These are phyloP conservation scores for Thalassiosira gravida DNA, from an alignment of 352 stramenopile genomes.

Conservation along the genomic window DNA sequence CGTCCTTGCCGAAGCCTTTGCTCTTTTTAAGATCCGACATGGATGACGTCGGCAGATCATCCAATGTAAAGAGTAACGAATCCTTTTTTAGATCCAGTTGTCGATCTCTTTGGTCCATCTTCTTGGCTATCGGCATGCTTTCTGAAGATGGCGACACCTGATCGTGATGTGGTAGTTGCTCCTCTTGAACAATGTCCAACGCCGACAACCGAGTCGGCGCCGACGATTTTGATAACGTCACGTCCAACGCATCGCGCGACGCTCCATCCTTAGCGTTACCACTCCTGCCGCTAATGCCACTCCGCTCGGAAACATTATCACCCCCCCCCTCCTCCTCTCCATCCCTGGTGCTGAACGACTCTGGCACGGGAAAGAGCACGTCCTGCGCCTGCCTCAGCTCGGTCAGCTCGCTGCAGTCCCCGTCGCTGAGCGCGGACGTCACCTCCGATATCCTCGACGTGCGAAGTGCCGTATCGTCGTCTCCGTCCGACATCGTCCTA, in stretches of 20 bases:
- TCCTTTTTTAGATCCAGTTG: no score
- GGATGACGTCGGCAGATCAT: no score
- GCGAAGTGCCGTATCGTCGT: not conserved
- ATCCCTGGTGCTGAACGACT: not conserved
- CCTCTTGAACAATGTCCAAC: conserved; percentile 33
- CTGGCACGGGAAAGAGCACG: conserved; percentile 36
- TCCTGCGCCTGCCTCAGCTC: conserved; percentile 37
- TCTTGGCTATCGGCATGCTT: no score
- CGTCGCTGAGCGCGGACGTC: conserved; percentile 24
- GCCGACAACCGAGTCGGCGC: no score
- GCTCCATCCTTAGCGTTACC: not conserved
- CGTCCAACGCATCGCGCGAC: not conserved
- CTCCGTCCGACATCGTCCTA: not conserved
- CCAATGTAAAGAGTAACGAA: no score
- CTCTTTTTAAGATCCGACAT: no score
- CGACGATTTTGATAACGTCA: no score
- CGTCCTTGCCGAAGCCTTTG: no score
- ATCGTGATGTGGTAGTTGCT: conserved; percentile 7
- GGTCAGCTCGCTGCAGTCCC: conserved; percentile 34
- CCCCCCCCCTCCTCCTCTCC: not conserved
- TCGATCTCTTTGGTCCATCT: no score
- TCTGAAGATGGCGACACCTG: not conserved
- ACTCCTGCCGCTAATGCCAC: conserved; percentile 15
- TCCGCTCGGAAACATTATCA: conserved; percentile 8
- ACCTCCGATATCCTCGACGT: not conserved